These are phyloP conservation scores for Cladophialophora psammophila DNA, from an alignment of 2,329 filamentous ascomycete genomes.

Conservation along the genomic window DNA sequence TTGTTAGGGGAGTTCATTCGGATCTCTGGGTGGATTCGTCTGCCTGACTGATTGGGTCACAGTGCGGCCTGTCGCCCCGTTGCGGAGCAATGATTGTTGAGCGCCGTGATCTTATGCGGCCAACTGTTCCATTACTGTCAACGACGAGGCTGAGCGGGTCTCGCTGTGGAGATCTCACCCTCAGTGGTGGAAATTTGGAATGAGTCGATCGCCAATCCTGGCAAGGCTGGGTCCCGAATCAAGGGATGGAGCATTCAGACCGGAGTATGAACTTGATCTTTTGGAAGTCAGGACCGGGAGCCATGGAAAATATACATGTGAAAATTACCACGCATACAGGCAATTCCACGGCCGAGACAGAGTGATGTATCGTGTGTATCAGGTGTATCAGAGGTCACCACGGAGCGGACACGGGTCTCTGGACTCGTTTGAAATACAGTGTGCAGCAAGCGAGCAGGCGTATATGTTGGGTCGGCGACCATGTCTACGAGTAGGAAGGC, in stretches of 20 bases:
- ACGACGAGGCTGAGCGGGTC: neutral
- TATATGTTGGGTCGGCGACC: too few species aligned
- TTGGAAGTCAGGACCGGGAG: neutral
- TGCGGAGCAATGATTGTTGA: neutral
- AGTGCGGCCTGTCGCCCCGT: neutral
- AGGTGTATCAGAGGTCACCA: neutral
- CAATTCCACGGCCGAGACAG: neutral
- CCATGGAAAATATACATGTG: neutral
- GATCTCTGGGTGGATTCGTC: neutral
- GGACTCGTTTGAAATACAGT: neutral
- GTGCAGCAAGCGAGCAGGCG: too few species aligned
- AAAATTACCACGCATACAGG: slow-evolving; percentile 8
- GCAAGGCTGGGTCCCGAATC: neutral
- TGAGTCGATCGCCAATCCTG: neutral
- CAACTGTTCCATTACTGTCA: neutral
- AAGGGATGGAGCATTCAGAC: neutral
- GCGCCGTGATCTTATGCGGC: neutral
- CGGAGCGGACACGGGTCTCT: neutral
- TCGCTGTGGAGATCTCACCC: neutral
- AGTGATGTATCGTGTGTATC: too few species aligned
- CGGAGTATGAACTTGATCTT: neutral
- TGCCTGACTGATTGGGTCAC: neutral
- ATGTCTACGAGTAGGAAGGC: neutral
- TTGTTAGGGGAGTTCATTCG: neutral
- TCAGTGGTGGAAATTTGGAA: neutral